These are phyloP conservation scores for Chondrostereum purpureum DNA, from an alignment of 1,284 basidiomycete genomes.

Conservation along the genomic window DNA sequence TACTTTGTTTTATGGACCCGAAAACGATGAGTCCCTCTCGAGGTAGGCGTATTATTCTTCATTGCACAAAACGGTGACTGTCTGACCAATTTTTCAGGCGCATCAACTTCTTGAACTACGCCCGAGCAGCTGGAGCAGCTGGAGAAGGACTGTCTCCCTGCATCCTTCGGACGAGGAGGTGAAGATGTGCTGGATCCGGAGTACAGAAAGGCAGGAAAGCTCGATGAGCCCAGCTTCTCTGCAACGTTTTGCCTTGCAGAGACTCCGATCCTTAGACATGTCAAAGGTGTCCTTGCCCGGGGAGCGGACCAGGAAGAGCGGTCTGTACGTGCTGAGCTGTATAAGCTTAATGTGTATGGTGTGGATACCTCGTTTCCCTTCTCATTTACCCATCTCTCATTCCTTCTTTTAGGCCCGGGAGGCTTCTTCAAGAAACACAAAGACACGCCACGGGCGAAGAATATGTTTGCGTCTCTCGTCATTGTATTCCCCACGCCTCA, in stretches of 20 bases:
- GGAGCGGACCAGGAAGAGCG: neutral
- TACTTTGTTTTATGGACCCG: neutral
- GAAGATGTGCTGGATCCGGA: conserved; percentile 3
- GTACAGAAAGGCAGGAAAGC: conserved; percentile 1
- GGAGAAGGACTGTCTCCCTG: neutral
- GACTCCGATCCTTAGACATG: neutral
- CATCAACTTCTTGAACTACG: neutral
- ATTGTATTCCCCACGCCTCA: conserved; percentile 33
- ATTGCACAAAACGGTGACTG: neutral
- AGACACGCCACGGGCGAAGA: conserved; percentile 23
- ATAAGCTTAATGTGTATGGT: conserved; percentile 2
- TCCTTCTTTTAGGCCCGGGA: neutral
- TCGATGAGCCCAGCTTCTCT: conserved; percentile 2
- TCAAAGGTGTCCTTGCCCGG: neutral
- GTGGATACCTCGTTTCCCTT: neutral
- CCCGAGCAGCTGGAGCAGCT: neutral
- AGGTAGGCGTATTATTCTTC: neutral
- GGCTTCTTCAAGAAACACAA: conserved; percentile 9
- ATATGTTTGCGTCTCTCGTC: conserved; percentile 29
- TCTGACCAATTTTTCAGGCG: neutral
- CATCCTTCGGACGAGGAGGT: neutral
- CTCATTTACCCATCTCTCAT: neutral
- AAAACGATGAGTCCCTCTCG: neutral
- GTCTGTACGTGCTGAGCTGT: neutral
- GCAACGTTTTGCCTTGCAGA: neutral